Percentiles rank a stretch among this genome's conserved stretches.
Evolutionary conservation across 768 basidiomycete genomes (phyloP).

Genomic region (Holtermanniella nyarrowii): DNA sequence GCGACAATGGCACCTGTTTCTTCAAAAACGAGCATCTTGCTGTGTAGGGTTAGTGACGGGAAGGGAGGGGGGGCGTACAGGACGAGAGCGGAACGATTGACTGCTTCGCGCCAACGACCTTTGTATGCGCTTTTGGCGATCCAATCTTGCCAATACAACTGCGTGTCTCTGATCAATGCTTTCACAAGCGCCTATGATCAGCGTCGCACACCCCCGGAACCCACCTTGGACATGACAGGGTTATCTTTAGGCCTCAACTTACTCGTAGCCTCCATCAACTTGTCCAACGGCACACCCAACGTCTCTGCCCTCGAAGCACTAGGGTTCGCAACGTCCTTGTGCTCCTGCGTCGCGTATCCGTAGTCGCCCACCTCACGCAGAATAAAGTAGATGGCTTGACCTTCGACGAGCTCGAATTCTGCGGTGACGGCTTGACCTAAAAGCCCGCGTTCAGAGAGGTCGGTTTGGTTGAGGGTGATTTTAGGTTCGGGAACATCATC

Average conservation of each 20-base stretch:
- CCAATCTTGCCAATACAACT: slow-evolving; percentile 79
- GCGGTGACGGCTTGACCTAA: slow-evolving; percentile 56
- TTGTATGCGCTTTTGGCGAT: slow-evolving; percentile 77
- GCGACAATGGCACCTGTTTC: slow-evolving; percentile 90
- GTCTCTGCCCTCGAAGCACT: slow-evolving; percentile 43
- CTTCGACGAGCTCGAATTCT: slow-evolving; percentile 61
- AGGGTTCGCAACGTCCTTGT: slow-evolving; percentile 39
- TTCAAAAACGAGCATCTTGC: slow-evolving; percentile 81
- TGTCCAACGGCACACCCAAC: slow-evolving; percentile 47
- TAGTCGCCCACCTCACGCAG: slow-evolving; percentile 57
- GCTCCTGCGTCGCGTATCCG: slow-evolving; percentile 24
- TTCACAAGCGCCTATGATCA: slow-evolving; percentile 18
- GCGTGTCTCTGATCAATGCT: slow-evolving; percentile 50
- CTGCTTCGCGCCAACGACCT: slow-evolving; percentile 92
- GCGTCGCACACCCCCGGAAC: not conserved
- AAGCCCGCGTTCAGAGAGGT: slow-evolving; percentile 55
- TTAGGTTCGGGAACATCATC: slow-evolving; percentile 48
- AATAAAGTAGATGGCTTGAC: slow-evolving; percentile 82
- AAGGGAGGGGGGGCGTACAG: slow-evolving; percentile 40
- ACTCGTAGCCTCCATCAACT: slow-evolving; percentile 47
- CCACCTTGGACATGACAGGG: slow-evolving; percentile 59
- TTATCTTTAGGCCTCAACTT: slow-evolving; percentile 53
- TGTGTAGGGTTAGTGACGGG: not conserved
- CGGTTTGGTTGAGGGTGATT: slow-evolving; percentile 53
- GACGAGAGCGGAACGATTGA: slow-evolving; percentile 83